These are phyloP conservation scores for Casuarina cunninghamiana DNA, from an alignment of 306 rosid genomes.

Conservation along the genomic window DNA sequence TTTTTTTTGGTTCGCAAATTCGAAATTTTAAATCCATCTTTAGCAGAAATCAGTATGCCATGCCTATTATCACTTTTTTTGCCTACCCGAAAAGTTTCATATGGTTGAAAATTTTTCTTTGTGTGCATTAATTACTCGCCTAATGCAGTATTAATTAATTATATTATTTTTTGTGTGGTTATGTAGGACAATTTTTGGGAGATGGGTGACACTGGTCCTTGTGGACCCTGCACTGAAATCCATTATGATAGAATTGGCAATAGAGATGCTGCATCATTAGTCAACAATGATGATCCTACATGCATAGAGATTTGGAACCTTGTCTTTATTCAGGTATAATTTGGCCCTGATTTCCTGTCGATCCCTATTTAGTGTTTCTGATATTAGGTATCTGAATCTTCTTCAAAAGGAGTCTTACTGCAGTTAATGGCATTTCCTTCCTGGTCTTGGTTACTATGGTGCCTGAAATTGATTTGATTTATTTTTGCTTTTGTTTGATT, in stretches of 20 bases:
- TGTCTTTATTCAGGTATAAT: slow-evolving; percentile 88
- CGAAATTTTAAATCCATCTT: background rate
- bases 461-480: background rate
- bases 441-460: background rate
- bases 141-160: slow-evolving; percentile 16
- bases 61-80: background rate
- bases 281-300: slow-evolving; percentile 90
- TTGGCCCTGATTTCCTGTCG: slow-evolving; percentile 2
- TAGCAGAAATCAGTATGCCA: background rate
- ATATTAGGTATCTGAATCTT: slow-evolving; percentile 8
- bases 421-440: background rate
- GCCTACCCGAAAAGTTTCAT: background rate
- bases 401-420: slow-evolving; percentile 15
- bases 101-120: background rate
- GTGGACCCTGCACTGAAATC: slow-evolving; percentile 98
- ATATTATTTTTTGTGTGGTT: slow-evolving; percentile 20
- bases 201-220: slow-evolving; percentile 99
- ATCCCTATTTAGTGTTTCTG: slow-evolving; percentile 7
- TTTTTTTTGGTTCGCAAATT: background rate
- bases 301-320: slow-evolving; percentile 98
- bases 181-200: slow-evolving; percentile 97
- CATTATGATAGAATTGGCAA: slow-evolving; percentile 93
- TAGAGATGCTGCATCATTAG: slow-evolving; percentile 92
- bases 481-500: slow-evolving; percentile 16
- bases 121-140: background rate